These are phyloP conservation scores for Tricladium varicosporioides DNA, from an alignment of 2,329 filamentous ascomycete species.

Conservation along the genomic window DNA sequence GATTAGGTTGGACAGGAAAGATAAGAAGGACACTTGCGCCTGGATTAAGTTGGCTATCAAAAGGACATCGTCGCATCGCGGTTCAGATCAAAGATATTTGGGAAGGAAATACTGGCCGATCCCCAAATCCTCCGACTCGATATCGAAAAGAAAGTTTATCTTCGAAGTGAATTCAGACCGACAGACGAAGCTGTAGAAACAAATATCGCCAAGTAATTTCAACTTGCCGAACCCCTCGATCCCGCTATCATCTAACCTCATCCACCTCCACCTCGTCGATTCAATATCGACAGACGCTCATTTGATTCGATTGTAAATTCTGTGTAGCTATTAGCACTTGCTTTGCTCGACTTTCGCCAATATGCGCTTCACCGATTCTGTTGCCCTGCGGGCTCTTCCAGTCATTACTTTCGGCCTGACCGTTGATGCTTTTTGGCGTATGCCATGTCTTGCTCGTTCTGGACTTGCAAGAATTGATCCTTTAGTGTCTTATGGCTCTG, in stretches of 20 bases:
- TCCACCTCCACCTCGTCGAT: background rate
- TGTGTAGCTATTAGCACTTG: background rate
- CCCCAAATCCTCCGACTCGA: background rate
- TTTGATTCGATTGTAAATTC: background rate
- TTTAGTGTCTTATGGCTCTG: slow-evolving; percentile 59
- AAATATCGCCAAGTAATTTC: too few species aligned
- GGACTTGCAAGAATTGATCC: slow-evolving; percentile 76
- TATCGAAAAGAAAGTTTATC: too few species aligned
- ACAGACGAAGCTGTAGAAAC: too few species aligned
- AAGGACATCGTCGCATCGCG: background rate
- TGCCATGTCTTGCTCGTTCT: slow-evolving; percentile 73
- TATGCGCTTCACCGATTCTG: slow-evolving; percentile 9
- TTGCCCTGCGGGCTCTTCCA: slow-evolving; percentile 6
- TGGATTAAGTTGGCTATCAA: too few species aligned
- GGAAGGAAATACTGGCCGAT: too few species aligned
- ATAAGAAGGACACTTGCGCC: too few species aligned
- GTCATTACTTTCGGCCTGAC: slow-evolving; percentile 1
- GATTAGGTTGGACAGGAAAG: too few species aligned
- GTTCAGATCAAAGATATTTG: background rate
- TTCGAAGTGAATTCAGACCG: too few species aligned
- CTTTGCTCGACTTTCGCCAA: slow-evolving; percentile 1
- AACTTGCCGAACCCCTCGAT: too few species aligned
- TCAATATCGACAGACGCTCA: background rate
- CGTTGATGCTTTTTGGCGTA: slow-evolving; percentile 78
- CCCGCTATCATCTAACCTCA: background rate